Conservation (phyloP, 2,329 filamentous ascomycete genomes). For the Penicillium paneum region DNA sequence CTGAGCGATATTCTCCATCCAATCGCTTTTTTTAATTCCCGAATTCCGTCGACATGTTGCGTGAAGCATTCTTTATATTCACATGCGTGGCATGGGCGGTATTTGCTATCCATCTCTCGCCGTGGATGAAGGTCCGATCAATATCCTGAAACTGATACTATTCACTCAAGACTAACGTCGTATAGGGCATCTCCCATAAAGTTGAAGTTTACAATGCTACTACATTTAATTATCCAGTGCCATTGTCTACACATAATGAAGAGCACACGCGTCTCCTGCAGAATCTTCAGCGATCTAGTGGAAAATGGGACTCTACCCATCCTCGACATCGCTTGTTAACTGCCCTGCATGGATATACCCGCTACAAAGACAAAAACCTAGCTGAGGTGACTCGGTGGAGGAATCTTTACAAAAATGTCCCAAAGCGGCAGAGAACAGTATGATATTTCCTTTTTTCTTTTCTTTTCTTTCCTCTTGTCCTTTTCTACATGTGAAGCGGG, state of each 20-base stretch:
- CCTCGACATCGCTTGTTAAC: slow-evolving; percentile 28
- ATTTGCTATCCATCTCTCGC: background rate
- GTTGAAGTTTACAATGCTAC: background rate
- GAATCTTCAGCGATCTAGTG: slow-evolving; percentile 13
- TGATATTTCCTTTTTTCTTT: background rate
- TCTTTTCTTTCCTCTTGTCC: too few species aligned
- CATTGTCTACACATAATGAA: background rate
- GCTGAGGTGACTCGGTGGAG: slow-evolving; percentile 22
- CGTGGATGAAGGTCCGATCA: background rate
- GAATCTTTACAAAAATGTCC: slow-evolving; percentile 21
- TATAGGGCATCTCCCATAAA: background rate
- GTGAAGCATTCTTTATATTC: background rate
- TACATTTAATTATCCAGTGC: background rate
- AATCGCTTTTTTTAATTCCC: background rate
- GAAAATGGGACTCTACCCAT: slow-evolving; percentile 21
- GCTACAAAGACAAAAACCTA: slow-evolving; percentile 21
- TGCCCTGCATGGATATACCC: slow-evolving; percentile 25
- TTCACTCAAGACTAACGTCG: background rate
- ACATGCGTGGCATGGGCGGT: background rate
- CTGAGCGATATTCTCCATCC: background rate
- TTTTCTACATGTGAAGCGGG: too few species aligned
- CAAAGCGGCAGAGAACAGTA: slow-evolving; percentile 18
- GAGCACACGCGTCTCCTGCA: slow-evolving; percentile 17
- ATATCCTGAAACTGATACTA: background rate
- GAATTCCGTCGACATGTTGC: background rate